These are phyloP conservation scores for Dioszegia hungarica DNA, from an alignment of 768 basidiomycete genomes.

Conservation along the genomic window DNA sequence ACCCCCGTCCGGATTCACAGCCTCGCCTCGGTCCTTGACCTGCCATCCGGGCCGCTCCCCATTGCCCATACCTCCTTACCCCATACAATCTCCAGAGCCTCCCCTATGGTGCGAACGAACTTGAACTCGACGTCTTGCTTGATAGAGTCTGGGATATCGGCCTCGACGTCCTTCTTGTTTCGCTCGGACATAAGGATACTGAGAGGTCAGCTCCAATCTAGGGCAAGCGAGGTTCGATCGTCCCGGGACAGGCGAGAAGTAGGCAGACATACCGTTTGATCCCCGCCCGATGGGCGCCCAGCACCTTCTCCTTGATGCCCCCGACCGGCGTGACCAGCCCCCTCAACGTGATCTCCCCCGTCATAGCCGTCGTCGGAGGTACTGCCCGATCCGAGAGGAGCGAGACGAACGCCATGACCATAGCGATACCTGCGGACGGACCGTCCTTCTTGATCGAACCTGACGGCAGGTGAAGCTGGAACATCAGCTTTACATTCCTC, in stretches of 20 bases:
- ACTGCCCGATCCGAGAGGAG: slow-evolving; percentile 71
- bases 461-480: slow-evolving; percentile 70
- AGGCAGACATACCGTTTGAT: slow-evolving; percentile 53
- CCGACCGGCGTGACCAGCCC: slow-evolving; percentile 54
- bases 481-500: background rate
- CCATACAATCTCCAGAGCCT: slow-evolving; percentile 68
- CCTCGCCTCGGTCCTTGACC: background rate
- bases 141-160: slow-evolving; percentile 67
- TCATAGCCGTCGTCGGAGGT: slow-evolving; percentile 73
- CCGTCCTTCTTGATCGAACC: slow-evolving; percentile 93
- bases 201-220: slow-evolving; percentile 7
- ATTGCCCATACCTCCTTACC: slow-evolving; percentile 23
- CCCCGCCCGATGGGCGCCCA: slow-evolving; percentile 82
- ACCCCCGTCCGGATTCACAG: too few species aligned
- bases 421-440: slow-evolving; percentile 82
- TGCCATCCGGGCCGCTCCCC: background rate
- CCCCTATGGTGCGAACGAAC: slow-evolving; percentile 71
- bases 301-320: slow-evolving; percentile 79
- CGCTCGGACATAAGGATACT: slow-evolving; percentile 79
- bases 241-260: background rate
- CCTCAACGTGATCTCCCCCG: slow-evolving; percentile 74
- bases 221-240: background rate
- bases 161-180: slow-evolving; percentile 81
- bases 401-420: slow-evolving; percentile 83
- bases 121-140: slow-evolving; percentile 71